Evolutionary conservation across 768 basidiomycete genomes (phyloP).

Genomic region (Hygrocybe coccinea): DNA sequence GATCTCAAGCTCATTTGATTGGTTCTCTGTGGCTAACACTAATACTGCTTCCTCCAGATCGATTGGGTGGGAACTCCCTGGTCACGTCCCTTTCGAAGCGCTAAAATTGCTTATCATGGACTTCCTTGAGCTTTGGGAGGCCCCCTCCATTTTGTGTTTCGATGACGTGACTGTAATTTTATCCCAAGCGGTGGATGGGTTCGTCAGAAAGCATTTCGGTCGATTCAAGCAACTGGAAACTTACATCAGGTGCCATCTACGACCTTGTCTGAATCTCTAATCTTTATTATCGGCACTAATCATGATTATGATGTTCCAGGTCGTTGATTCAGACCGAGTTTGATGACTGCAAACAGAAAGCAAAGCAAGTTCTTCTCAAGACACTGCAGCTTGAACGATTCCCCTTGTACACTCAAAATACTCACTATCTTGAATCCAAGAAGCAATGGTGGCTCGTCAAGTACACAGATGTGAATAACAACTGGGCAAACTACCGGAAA

Average conservation of each 20-base stretch:
- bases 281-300: too few species aligned
- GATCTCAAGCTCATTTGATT: constrained; percentile 2
- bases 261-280: neutral
- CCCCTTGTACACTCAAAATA: constrained; percentile 26
- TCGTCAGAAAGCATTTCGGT: constrained; percentile 27
- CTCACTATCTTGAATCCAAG: constrained; percentile 17
- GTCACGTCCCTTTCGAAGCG: constrained; percentile 34
- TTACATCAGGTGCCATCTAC: constrained; percentile 20
- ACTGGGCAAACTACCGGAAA: neutral
- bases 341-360: neutral
- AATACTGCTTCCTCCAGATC: constrained; percentile 19
- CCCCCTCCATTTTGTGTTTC: constrained; percentile 29
- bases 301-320: neutral
- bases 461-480: neutral
- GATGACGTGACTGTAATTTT: constrained; percentile 18
- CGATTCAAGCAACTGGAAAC: constrained; percentile 26
- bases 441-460: constrained; percentile 22
- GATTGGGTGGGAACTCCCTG: constrained; percentile 36
- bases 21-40: neutral
- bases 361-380: constrained; percentile 1
- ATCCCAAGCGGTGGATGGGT: constrained; percentile 13
- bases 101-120: constrained; percentile 24
- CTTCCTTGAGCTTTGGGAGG: constrained; percentile 27
- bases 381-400: constrained; percentile 6
- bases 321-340: constrained; percentile 2